A percentile compares a stretch with the other conserved stretches of the same genome.
These are phyloP conservation scores for Heliocybe sulcata DNA, from an alignment of 1,284 basidiomycete species.

Conservation along the genomic window DNA sequence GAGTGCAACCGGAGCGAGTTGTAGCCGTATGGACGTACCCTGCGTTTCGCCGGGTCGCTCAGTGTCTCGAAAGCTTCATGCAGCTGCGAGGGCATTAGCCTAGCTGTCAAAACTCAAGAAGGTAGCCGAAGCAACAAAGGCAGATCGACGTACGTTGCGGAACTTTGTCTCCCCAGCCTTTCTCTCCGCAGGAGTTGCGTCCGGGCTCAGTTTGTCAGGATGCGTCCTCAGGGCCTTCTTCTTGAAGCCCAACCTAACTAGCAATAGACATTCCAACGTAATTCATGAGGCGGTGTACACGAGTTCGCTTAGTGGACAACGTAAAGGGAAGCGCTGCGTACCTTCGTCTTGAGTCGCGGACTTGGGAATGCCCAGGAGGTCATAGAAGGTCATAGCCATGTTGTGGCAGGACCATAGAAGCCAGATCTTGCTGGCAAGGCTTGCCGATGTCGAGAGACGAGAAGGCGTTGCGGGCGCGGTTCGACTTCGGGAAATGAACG, in stretches of 20 bases:
- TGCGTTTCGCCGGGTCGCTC: not conserved
- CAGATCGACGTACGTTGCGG: not conserved
- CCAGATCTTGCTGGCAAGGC: too few relatives aligned
- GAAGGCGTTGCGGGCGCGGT: not conserved
- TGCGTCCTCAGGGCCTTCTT: not conserved
- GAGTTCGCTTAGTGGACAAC: not conserved
- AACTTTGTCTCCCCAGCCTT: conserved; percentile 1
- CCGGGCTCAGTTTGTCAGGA: not conserved
- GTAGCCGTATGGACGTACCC: not conserved
- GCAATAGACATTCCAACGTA: not conserved
- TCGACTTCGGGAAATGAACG: too few relatives aligned
- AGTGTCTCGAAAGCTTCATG: conserved; percentile 1
- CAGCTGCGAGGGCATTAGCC: not conserved
- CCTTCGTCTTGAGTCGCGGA: not conserved
- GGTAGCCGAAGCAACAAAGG: too few relatives aligned
- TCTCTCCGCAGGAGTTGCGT: not conserved
- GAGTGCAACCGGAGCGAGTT: not conserved
- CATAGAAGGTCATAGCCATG: conserved; percentile 1
- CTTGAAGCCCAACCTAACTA: not conserved
- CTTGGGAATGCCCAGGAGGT: not conserved
- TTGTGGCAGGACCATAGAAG: not conserved
- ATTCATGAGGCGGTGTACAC: not conserved
- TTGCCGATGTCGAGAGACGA: not conserved
- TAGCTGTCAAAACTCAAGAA: not conserved
- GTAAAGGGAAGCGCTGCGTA: not conserved